Conservation (phyloP, 2,329 filamentous ascomycete genomes). For the Metarhizium humberi region DNA sequence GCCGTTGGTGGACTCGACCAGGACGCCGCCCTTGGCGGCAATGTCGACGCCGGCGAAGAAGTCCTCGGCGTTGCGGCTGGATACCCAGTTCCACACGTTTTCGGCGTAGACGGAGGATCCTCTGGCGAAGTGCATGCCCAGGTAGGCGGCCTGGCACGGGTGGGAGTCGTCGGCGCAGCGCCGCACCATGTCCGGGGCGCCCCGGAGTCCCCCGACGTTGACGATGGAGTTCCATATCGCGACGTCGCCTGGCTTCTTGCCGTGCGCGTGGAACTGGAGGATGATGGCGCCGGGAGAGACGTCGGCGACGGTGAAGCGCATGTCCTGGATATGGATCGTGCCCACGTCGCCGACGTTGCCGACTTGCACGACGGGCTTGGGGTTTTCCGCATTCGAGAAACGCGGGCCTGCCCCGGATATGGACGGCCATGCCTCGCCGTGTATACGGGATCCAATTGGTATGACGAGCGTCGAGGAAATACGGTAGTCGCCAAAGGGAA, state of each 20-base stretch:
- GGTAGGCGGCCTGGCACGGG: constrained; percentile 36
- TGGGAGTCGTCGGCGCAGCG: constrained; percentile 22
- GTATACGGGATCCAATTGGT: background rate
- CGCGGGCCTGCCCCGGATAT: background rate
- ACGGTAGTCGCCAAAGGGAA: background rate
- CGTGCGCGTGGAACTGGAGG: constrained; percentile 28
- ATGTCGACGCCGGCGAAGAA: constrained; percentile 21
- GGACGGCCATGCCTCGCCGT: background rate
- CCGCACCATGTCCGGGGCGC: constrained; percentile 22
- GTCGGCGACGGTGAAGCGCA: constrained; percentile 41
- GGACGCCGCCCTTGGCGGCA: constrained; percentile 32
- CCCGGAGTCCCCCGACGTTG: constrained; percentile 33
- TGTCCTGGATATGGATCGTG: constrained; percentile 39
- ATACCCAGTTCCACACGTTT: constrained; percentile 5
- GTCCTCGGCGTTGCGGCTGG: constrained; percentile 35
- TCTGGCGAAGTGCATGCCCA: constrained; percentile 38
- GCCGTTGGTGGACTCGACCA: constrained; percentile 34
- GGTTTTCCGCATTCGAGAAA: background rate
- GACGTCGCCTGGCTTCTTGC: constrained; percentile 35
- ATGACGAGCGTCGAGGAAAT: background rate
- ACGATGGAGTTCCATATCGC: constrained; percentile 38
- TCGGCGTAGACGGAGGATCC: constrained; percentile 14
- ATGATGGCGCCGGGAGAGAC: constrained; percentile 29
- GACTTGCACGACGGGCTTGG: constrained; percentile 16
- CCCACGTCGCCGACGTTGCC: constrained; percentile 41